Evolutionary conservation across 2,329 filamentous ascomycete genomes (phyloP), one percentile per base, ranked within the genome.

Genomic region (Pseudocercospora ulei): DNA sequence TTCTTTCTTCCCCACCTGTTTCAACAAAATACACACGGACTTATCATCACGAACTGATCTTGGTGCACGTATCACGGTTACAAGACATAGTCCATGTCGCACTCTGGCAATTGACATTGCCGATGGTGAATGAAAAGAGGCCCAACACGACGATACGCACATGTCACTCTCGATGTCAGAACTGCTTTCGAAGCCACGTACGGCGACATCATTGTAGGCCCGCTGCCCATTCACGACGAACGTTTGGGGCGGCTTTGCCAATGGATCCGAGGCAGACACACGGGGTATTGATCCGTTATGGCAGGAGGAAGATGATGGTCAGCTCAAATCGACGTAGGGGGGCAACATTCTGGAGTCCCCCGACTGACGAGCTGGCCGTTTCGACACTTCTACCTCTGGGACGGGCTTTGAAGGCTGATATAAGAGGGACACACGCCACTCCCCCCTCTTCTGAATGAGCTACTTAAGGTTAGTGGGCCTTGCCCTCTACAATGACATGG

Each of bases 401-500:
- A 1, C 49, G 72, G 1, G 61, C 56, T 44, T 55, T 63, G 37
- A 57, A 57, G 28, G 41, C 57, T 12, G 67, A 76, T 44, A 53
- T 72, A 1, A 73, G 69, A 0, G 68, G 69, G 0, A 62, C 68
- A 4, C 66, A 75, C 43, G n/a, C n/a, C n/a, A n/a, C n/a, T n/a
- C n/a, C n/a, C n/a, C n/a, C n/a, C n/a, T 65, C 68, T 5, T 59
- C 61, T 8, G 57, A 67, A 22, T 76, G 73, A 73, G 59, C 53
- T 8, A 52, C 72, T 0, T 59, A 64, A 11, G 68, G 67, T 1
- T 75, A 71, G 69, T n/a, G n/a, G n/a, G n/a, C n/a, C n/a, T n/a
- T n/a, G n/a, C n/a, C n/a, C 65, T 71, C 9, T 75, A 73, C 50
- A 67, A 72, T 40, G 65, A 66, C 28, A 53, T 69, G n/a, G n/a